Evolutionary conservation across 2,329 filamentous ascomycete genomes (phyloP).

Genomic region (Ceratocystis ficicola): DNA sequence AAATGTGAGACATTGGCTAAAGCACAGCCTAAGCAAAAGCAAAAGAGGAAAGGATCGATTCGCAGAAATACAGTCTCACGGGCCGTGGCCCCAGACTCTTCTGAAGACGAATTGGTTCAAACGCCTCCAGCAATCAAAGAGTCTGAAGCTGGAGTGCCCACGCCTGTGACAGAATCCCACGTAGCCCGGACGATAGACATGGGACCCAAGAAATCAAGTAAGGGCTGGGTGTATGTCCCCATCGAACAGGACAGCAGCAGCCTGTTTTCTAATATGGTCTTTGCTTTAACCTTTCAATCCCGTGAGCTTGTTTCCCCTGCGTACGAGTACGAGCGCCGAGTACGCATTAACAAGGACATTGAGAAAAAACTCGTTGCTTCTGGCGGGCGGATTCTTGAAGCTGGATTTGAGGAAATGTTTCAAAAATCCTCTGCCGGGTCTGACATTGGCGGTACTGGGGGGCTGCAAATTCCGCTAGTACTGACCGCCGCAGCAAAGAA

Average conservation of each 20-base stretch:
- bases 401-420: constrained; percentile 76
- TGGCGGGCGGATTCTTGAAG: constrained; percentile 58
- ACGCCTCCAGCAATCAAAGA: constrained; percentile 5
- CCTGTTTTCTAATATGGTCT: constrained; percentile 71
- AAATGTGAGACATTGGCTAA: background rate
- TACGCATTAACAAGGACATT: constrained; percentile 36
- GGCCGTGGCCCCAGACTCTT: constrained; percentile 7
- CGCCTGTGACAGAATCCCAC: background rate
- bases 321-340: constrained; percentile 37
- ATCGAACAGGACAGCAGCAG: constrained; percentile 20
- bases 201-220: background rate
- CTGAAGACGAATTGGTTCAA: constrained; percentile 16
- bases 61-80: constrained; percentile 9
- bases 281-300: constrained; percentile 63
- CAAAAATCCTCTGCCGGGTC: constrained; percentile 29
- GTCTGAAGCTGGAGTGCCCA: background rate
- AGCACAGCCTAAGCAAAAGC: background rate
- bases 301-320: constrained; percentile 40
- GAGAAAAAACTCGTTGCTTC: constrained; percentile 53
- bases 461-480: constrained; percentile 30
- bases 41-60: background rate
- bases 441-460: background rate
- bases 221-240: constrained; percentile 21
- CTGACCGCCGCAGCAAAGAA: constrained; percentile 42
- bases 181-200: background rate